Evolutionary conservation across 176 grass and related monocot species (phyloP), one percentile per base, ranked within the genome.

Genomic region (Themeda triandra): DNA sequence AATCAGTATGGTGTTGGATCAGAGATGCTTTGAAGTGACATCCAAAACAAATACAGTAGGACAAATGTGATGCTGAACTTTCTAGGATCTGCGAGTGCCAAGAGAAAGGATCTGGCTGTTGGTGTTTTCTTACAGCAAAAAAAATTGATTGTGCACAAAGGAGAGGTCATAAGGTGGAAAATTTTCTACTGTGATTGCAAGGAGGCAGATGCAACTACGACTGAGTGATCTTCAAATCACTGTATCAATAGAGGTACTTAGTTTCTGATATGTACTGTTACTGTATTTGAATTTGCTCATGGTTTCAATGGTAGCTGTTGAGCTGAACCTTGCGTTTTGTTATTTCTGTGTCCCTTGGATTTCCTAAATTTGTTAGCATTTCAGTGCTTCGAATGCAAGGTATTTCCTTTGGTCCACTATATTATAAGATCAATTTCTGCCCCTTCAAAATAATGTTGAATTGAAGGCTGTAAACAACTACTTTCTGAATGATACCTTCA

Each of bases 401-500:
- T 73, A 73, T 59, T 69, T 12, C 10, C 19, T 23, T 60, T 60
- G 53, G 30, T 58, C 49, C 10, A 8, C 66, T 23, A 80, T 36
- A 60, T 25, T 60, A 25, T 60, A 24, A 0, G 12, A 44, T 31
- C 63, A 42, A 66, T 29, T 32, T 85, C 80, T 69, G 70, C 63
- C 58, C 51, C 6, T 72, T 82, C 6, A 77, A 19, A 73, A 66
- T 27, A 84, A 23, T 74, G 15, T 59, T 80, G 75, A 0, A 6
- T 64, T 64, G 31, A 41, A 78, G 77, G 41, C 36, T 56, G 24
- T 59, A 80, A 67, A 74, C 70, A 17, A 31, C 21, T 73, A 67
- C 62, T 63, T 80, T 69, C 27, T 79, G 10, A 70, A 66, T 82
- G 77, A 73, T 89, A 97, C 94, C 94, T 89, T 90, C 90, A 87